Percentiles rank a stretch among this genome's conserved stretches.
Evolutionary conservation across 805 yeast genomes (phyloP).

Genomic region (Pichia rugopelliculosa): DNA sequence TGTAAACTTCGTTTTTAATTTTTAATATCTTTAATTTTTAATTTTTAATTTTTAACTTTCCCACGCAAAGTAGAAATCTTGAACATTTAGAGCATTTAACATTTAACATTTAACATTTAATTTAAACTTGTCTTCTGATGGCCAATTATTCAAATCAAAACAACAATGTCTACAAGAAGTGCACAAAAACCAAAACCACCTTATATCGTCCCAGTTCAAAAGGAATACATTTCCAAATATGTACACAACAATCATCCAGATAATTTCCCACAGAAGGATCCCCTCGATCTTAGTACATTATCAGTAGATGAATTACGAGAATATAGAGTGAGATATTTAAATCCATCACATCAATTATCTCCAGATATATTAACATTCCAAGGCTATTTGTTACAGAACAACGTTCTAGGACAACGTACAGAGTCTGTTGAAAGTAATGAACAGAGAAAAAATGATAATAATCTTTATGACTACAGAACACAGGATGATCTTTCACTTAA

Average conservation of each 20-base stretch:
- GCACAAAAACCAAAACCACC: constrained; percentile 14
- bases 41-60: too few species aligned
- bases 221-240: constrained; percentile 58
- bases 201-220: constrained; percentile 52
- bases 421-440: constrained; percentile 27
- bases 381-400: constrained; percentile 58
- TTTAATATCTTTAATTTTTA: too few species aligned
- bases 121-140: background rate
- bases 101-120: too few species aligned
- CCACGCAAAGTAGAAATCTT: too few species aligned
- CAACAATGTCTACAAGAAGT: constrained; percentile 11
- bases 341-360: constrained; percentile 32
- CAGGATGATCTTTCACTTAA: constrained; percentile 22
- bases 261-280: constrained; percentile 42
- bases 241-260: constrained; percentile 69
- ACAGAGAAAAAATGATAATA: constrained; percentile 18
- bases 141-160: background rate
- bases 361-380: constrained; percentile 58
- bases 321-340: constrained; percentile 49
- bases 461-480: constrained; percentile 26
- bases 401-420: constrained; percentile 70
- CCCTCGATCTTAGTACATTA: constrained; percentile 62
- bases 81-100: too few species aligned
- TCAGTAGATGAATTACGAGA: constrained; percentile 58
- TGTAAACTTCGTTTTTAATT: too few species aligned